Base-by-base conservation (phyloP, 2,329 filamentous ascomycete species). In the Talaromyces funiculosus region DNA sequence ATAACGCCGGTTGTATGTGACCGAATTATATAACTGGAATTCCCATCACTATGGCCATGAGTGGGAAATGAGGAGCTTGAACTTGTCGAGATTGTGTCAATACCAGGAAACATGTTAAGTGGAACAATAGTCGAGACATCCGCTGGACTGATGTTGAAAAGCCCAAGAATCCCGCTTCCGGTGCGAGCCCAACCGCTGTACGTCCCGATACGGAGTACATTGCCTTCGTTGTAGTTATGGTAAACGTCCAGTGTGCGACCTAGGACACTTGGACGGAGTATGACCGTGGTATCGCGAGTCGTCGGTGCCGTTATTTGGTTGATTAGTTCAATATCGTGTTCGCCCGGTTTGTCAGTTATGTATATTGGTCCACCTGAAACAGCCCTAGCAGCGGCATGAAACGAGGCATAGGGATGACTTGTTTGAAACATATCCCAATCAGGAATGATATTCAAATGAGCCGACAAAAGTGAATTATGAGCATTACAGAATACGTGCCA, bases 401-500 rank as follows among this genome's bases (percentile, higher is more conserved):
- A 96, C 0, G 83, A 84, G 0, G 89, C 89, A 72, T 90, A 96
- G 1, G 81, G 76, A 65, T 88, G 85, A 20, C 77, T 80, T 1
- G 86, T 88, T 67, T 89, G 86, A 68, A 89, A 89, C 86, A 89
- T 89, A 68, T 89, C 86, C 86, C 86, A 89, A 73, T 97, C 92
- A 0, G 94, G 93, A 0, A 97, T 76, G 0, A 91, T 84, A 66
- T 97, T 96, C 33, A 97, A 80, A 69, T 94, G 88, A 64, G 90
- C 86, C 1, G 89, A 92, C 14, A 97, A 79, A 0, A 97, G 80
- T 33, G 85, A 82, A 71, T 96, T 97, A 74, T 97, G 90, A 0
- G 93, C 93, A 70, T 97, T 99, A 64, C 88, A 86, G 80, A 95
- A 99, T 37, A 97, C 83, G 73, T 99, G 94, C 93, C 94, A 99